Conservation (phyloP, 2,329 filamentous ascomycete genomes). For the Colletotrichum australisinense region DNA sequence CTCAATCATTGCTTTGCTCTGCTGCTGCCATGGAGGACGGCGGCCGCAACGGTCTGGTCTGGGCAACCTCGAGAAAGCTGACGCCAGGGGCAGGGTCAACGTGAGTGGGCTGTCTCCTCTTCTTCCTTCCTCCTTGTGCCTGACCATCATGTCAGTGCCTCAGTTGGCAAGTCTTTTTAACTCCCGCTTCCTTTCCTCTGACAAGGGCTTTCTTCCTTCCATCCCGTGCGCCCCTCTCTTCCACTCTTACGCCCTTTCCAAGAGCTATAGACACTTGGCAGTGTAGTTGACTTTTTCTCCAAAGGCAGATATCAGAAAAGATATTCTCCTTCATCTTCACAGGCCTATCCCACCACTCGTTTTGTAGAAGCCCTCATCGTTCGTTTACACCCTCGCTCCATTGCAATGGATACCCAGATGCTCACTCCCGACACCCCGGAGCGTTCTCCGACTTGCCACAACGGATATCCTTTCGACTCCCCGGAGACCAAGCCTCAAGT, state of each 20-base stretch:
- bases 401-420: slow-evolving; percentile 28
- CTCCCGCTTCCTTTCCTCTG: slow-evolving; percentile 25
- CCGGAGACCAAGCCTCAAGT: slow-evolving; percentile 7
- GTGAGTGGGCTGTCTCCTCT: slow-evolving; percentile 31
- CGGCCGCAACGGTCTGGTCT: slow-evolving; percentile 14
- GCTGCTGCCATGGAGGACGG: slow-evolving; percentile 12
- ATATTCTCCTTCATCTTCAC: slow-evolving; percentile 3
- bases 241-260: slow-evolving; percentile 5
- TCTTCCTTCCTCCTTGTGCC: slow-evolving; percentile 9
- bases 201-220: background rate
- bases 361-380: background rate
- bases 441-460: slow-evolving; percentile 21
- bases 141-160: slow-evolving; percentile 31
- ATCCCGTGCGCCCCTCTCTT: slow-evolving; percentile 13
- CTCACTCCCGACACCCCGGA: slow-evolving; percentile 33
- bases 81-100: slow-evolving; percentile 15
- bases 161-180: slow-evolving; percentile 33
- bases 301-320: slow-evolving; percentile 26
- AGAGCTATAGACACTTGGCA: slow-evolving; percentile 14
- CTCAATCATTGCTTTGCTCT: slow-evolving; percentile 24
- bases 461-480: slow-evolving; percentile 21
- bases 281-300: slow-evolving; percentile 19
- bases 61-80: slow-evolving; percentile 27
- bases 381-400: slow-evolving; percentile 17
- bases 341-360: background rate